Percentiles rank a stretch among this genome's conserved stretches.
These are phyloP conservation scores for Sporothrix euskadiensis DNA, from an alignment of 2,329 filamentous ascomycete species.

Conservation along the genomic window DNA sequence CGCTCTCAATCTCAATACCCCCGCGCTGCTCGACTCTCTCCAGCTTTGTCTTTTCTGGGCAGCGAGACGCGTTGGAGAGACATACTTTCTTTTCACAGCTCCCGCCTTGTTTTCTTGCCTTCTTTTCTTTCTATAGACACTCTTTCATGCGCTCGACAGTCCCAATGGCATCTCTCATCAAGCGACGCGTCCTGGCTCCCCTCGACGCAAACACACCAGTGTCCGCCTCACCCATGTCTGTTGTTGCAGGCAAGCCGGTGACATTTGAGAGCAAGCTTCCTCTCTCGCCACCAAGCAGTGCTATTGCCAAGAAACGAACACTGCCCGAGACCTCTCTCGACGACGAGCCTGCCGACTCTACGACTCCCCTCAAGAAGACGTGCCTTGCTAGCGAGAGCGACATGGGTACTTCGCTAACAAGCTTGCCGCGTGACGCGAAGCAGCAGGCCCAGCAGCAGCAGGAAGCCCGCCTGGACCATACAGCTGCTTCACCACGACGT, in stretches of 20 bases:
- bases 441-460: neutral
- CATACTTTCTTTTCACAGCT: neutral
- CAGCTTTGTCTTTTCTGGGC: neutral
- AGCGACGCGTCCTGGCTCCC: slow-evolving; percentile 52
- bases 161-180: slow-evolving; percentile 41
- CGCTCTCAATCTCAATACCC: neutral
- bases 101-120: neutral
- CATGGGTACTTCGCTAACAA: neutral
- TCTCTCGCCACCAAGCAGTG: slow-evolving; percentile 22
- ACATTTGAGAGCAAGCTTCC: slow-evolving; percentile 12
- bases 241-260: neutral
- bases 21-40: neutral
- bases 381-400: slow-evolving; percentile 3
- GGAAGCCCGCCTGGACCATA: neutral
- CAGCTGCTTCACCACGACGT: neutral
- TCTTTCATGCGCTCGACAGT: neutral
- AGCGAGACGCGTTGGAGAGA: slow-evolving; percentile 9
- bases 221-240: slow-evolving; percentile 34
- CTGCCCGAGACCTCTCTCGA: slow-evolving; percentile 7
- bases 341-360: neutral
- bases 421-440: neutral
- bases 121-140: too few relatives aligned
- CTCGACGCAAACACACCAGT: slow-evolving; percentile 49
- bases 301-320: slow-evolving; percentile 23
- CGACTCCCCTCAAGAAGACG: slow-evolving; percentile 15